Evolutionary conservation across 345 rosid genomes (phyloP).

Genomic region (Microcos paniculata): DNA sequence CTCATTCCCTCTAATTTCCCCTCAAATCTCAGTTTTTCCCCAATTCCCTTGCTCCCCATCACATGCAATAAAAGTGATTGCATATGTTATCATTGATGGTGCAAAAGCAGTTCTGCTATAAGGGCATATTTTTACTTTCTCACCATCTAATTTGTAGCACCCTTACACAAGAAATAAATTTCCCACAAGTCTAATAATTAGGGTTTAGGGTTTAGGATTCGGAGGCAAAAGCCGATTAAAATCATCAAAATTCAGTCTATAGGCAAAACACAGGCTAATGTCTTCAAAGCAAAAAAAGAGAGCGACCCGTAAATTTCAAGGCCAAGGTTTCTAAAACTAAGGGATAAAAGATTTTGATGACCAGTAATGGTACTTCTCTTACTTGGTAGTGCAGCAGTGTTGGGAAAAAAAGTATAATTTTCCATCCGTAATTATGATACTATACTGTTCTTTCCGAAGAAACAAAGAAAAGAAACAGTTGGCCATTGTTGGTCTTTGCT

Average conservation of each 20-base stretch:
- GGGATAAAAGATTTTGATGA: not conserved
- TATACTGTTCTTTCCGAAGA: not conserved
- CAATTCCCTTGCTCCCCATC: too few species aligned
- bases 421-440: not conserved
- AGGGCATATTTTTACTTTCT: not conserved
- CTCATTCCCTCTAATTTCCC: too few species aligned
- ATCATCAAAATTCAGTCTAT: not conserved
- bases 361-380: not conserved
- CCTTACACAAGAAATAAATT: not conserved
- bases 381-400: not conserved
- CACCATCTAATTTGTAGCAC: slow-evolving; percentile 1
- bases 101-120: not conserved
- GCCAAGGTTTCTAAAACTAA: not conserved
- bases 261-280: not conserved
- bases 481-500: not conserved
- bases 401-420: not conserved
- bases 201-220: too few species aligned
- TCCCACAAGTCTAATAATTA: not conserved
- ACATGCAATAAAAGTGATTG: too few species aligned
- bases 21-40: too few species aligned
- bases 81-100: not conserved
- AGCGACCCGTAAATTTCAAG: not conserved
- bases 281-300: not conserved
- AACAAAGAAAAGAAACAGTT: not conserved
- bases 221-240: not conserved